Evolutionary conservation across 1,284 basidiomycete species (phyloP).

Genomic region (Microstroma glucosiphilum): DNA sequence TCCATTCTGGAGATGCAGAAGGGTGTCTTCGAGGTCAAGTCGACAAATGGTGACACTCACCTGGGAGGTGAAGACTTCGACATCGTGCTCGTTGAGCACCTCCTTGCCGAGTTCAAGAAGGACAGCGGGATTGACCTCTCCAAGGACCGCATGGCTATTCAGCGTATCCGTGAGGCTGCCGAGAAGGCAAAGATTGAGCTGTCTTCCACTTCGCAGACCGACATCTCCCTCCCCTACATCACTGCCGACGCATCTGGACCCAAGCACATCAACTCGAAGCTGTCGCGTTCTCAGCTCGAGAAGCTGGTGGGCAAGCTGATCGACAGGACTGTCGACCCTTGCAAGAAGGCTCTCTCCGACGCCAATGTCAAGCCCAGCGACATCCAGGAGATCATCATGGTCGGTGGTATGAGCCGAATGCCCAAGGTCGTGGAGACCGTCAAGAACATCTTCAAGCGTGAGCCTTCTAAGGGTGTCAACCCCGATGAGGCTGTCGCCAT

Average conservation of each 20-base stretch:
- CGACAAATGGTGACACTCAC: conserved; percentile 97
- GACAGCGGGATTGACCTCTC: conserved; percentile 74
- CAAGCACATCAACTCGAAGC: conserved; percentile 90
- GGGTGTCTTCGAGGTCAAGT: conserved; percentile 98
- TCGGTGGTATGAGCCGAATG: conserved; percentile 98
- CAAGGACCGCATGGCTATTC: conserved; percentile 91
- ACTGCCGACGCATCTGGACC: conserved; percentile 88
- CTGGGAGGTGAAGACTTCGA: conserved; percentile 99
- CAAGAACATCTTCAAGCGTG: conserved; percentile 83
- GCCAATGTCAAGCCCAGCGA: conserved; percentile 87
- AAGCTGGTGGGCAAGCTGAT: conserved; percentile 74
- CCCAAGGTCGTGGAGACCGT: conserved; percentile 90
- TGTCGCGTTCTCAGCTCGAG: conserved; percentile 85
- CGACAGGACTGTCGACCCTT: conserved; percentile 87
- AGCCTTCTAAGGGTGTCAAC: conserved; percentile 96
- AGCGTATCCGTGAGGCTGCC: conserved; percentile 95
- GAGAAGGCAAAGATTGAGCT: conserved; percentile 99
- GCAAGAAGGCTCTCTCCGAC: conserved; percentile 88
- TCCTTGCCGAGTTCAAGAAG: conserved; percentile 91
- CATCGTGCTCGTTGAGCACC: conserved; percentile 77
- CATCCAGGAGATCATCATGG: conserved; percentile 92
- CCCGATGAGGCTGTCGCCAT: conserved; percentile 91
- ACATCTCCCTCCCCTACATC: conserved; percentile 91
- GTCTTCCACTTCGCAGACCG: conserved; percentile 85
- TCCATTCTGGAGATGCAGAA: conserved; percentile 98